phyloP scores from a whole-genome alignment of 495 filamentous ascomycete genomes.

The Neurospora sp. region DNA sequence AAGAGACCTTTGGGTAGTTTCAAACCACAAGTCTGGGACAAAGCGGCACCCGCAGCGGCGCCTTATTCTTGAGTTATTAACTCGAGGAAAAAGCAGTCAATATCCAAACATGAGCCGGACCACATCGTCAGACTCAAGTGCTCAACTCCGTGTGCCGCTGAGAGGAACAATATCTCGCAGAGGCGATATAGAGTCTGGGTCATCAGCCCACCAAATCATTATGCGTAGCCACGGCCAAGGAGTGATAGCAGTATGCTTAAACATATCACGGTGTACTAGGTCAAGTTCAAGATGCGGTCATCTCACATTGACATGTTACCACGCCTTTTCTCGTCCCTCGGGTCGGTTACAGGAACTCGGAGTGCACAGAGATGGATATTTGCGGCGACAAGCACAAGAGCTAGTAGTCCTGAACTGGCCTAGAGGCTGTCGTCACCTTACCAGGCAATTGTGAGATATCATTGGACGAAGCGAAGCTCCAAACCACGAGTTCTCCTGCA shows the following conservation, averaged over 20 bases:
- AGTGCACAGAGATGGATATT: neutral
- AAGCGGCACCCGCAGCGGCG: neutral
- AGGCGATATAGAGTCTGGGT: neutral
- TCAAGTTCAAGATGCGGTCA: neutral
- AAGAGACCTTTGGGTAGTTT: neutral
- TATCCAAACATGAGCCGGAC: neutral
- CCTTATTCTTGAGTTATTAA: neutral
- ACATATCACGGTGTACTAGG: neutral
- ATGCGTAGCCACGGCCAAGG: neutral
- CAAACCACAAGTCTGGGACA: neutral
- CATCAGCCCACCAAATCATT: neutral
- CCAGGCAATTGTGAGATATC: neutral
- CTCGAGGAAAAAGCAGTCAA: neutral
- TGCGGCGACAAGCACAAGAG: neutral
- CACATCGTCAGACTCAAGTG: neutral
- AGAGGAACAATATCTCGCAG: neutral
- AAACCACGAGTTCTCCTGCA: neutral
- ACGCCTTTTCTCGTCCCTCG: neutral
- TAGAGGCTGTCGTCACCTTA: neutral
- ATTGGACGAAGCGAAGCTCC: neutral
- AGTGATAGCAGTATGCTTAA: neutral
- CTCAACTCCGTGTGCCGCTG: neutral
- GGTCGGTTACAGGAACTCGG: neutral
- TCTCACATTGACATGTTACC: neutral
- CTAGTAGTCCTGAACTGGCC: neutral